Evolutionary conservation across 768 basidiomycete species (phyloP).

Genomic region (Trametes cubensis): DNA sequence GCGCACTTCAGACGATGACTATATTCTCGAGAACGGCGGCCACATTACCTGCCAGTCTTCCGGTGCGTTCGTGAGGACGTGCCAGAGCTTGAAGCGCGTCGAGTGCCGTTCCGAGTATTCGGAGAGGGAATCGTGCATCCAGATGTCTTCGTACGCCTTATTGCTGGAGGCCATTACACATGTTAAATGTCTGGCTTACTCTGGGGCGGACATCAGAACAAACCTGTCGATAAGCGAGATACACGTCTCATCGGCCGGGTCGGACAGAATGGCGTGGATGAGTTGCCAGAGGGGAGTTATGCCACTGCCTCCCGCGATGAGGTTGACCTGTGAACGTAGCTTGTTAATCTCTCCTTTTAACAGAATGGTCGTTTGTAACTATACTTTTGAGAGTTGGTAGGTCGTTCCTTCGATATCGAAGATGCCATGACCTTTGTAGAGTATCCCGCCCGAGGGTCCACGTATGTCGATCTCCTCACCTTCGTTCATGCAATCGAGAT

Average conservation of each 20-base stretch:
- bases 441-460: slow-evolving; percentile 28
- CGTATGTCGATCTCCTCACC: slow-evolving; percentile 31
- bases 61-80: slow-evolving; percentile 22
- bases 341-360: not conserved
- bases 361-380: not conserved
- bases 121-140: slow-evolving; percentile 23
- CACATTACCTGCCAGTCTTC: slow-evolving; percentile 18
- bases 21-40: too few relatives aligned
- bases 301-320: slow-evolving; percentile 29
- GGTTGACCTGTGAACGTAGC: slow-evolving; percentile 25
- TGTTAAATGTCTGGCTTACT: too few relatives aligned
- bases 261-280: slow-evolving; percentile 27
- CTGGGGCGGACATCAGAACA: too few relatives aligned
- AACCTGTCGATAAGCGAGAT: slow-evolving; percentile 29
- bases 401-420: slow-evolving; percentile 25
- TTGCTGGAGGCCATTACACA: slow-evolving; percentile 14
- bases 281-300: slow-evolving; percentile 32
- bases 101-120: slow-evolving; percentile 20
- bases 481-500: slow-evolving; percentile 28
- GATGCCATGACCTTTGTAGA: slow-evolving; percentile 23
- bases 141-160: slow-evolving; percentile 28
- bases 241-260: slow-evolving; percentile 22
- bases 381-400: slow-evolving; percentile 22
- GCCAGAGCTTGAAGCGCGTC: slow-evolving; percentile 28
- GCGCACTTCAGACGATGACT: not conserved